Percentiles rank a stretch among this genome's conserved stretches.
Conservation (phyloP, 2,329 filamentous ascomycete species). For the Cladobotryum mycophilum region DNA sequence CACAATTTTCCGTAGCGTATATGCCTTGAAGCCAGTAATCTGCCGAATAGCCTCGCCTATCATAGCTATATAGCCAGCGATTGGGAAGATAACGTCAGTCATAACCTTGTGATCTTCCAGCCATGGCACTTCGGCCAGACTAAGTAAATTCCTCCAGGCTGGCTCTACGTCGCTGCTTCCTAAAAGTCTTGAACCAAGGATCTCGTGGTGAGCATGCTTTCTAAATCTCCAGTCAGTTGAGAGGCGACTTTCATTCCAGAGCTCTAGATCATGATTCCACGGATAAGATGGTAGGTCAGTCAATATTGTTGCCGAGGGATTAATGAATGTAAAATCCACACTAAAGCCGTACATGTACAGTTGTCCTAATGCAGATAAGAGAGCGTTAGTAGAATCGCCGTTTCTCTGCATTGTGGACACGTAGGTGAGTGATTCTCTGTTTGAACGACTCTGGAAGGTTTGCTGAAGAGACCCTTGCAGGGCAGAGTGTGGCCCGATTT, state of each 20-base stretch:
- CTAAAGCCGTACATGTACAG: conserved; percentile 15
- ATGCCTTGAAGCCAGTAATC: conserved; percentile 12
- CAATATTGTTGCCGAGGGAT: conserved; percentile 6
- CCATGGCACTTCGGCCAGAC: conserved; percentile 25
- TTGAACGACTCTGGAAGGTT: conserved; percentile 1
- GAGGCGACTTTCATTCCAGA: conserved; percentile 28
- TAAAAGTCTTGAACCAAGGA: conserved; percentile 22
- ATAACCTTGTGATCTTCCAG: conserved; percentile 31
- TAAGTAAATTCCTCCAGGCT: conserved; percentile 18
- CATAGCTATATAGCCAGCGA: conserved; percentile 30
- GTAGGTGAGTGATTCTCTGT: conserved; percentile 10
- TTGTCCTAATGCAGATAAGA: conserved; percentile 11
- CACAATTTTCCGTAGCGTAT: conserved; percentile 6
- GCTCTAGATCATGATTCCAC: conserved; percentile 30
- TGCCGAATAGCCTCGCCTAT: conserved; percentile 24
- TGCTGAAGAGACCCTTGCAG: conserved; percentile 13
- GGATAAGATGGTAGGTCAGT: conserved; percentile 31
- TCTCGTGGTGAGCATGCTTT: conserved; percentile 30
- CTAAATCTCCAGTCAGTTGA: conserved; percentile 26
- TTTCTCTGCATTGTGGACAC: conserved; percentile 15
- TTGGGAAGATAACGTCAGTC: conserved; percentile 31
- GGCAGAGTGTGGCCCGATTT: conserved; percentile 18
- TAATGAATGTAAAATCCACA: conserved; percentile 11
- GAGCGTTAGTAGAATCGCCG: conserved; percentile 3
- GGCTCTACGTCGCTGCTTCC: conserved; percentile 11